These are phyloP conservation scores for Sporothrix mexicana DNA, from an alignment of 2,329 filamentous ascomycete species.

Conservation along the genomic window DNA sequence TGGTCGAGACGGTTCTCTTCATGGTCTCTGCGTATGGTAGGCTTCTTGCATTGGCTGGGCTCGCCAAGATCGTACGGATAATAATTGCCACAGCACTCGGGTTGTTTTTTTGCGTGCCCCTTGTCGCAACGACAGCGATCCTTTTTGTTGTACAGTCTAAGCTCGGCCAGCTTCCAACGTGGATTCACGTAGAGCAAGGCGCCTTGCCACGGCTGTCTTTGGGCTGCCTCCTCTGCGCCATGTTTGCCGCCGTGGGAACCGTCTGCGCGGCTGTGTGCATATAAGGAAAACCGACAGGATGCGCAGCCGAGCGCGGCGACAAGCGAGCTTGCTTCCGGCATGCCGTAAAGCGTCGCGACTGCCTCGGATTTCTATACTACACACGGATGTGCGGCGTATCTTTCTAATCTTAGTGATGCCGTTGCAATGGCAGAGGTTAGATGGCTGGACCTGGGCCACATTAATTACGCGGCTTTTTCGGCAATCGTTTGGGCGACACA, in stretches of 20 bases:
- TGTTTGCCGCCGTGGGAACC: not conserved
- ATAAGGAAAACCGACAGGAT: not conserved
- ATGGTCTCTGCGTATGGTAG: not conserved
- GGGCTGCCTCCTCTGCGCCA: not conserved
- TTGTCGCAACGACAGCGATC: not conserved
- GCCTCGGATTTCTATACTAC: not conserved
- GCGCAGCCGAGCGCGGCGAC: not conserved
- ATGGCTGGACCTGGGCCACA: not conserved
- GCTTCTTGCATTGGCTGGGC: not conserved
- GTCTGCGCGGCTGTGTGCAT: not conserved
- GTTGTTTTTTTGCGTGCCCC: not conserved
- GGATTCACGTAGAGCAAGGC: not conserved
- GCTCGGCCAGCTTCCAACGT: not conserved
- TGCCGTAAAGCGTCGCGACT: not conserved
- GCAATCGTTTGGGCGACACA: not conserved
- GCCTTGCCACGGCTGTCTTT: not conserved
- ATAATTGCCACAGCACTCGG: not conserved
- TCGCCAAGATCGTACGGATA: not conserved
- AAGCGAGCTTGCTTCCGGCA: not conserved
- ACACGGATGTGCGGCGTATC: not conserved
- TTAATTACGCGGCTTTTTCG: not conserved
- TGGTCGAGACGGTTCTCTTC: not conserved
- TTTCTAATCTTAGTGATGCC: not conserved
- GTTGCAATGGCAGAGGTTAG: not conserved
- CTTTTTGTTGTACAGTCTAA: not conserved